Percentiles rank a stretch among this genome's conserved stretches.
Conservation (phyloP, 345 rosid species). For the Eucalyptus urophylla region DNA sequence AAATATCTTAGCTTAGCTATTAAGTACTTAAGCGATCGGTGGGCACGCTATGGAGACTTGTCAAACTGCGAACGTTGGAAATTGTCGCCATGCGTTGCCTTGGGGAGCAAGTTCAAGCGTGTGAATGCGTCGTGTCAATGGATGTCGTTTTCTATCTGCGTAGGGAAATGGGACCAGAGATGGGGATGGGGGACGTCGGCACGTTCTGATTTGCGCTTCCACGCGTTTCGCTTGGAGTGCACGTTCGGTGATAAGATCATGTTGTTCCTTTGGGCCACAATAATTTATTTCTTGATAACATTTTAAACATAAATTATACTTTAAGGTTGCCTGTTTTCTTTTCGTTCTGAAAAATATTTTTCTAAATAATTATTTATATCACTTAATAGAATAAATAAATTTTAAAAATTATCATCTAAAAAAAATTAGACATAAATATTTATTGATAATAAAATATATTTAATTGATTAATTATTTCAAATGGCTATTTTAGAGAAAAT, state of each 20-base stretch:
- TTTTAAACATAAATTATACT: background rate
- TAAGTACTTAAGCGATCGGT: background rate
- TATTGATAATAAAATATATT: no score
- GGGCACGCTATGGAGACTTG: background rate
- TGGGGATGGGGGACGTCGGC: background rate
- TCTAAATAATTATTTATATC: background rate
- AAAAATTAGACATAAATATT: no score
- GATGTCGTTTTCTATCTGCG: background rate
- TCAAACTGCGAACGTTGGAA: background rate
- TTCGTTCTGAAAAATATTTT: no score
- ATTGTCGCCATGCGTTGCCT: background rate
- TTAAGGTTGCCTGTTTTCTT: background rate
- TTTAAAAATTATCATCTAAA: no score
- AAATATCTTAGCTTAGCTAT: background rate
- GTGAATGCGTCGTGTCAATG: background rate
- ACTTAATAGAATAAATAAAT: background rate
- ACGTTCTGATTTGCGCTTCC: background rate
- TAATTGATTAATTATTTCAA: no score
- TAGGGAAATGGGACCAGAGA: background rate
- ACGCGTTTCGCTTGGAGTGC: background rate
- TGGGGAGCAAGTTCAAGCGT: background rate
- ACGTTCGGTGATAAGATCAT: background rate
- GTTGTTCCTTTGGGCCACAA: background rate
- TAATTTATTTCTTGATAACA: background rate
- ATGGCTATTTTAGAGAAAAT: fast-evolving